Evolutionary conservation across 2,329 filamentous ascomycete genomes (phyloP), one percentile per base, ranked within the genome.

Genomic region (Ramularia collo-cygni): DNA sequence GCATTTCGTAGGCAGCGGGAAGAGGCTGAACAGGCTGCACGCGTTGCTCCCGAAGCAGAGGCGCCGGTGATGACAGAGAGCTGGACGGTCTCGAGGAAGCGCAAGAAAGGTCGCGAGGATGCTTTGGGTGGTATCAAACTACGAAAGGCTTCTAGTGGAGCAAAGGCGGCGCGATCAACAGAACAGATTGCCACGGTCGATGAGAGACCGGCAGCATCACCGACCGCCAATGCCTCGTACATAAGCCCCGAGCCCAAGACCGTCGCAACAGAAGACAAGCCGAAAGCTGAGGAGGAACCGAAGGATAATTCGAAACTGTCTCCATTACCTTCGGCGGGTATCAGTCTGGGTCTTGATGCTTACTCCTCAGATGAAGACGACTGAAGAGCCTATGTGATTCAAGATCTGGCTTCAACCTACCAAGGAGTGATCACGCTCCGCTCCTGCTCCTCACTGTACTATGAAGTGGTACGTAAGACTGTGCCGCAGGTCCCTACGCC

Each of bases 1-100:
- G 53, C 66, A 1, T 82, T 81, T 49, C 70, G 76, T 19, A 69
- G 67, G 45, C 73, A 76, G 51, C 75, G 75, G 44, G 75, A 79
- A 47, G 71, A 77, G 46, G 74, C 70, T 1, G 76, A 80, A 56
- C 70, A 70, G 49, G 68, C 64, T 21, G 61, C 47, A 4, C 52
- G 40, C 65, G 40, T 16, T 4, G 41, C 38, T 28, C 43, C 19
- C 5, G 35, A 75, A 46, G 68, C 74, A 46, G 69, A 68, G 1
- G 74, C 77, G 52, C 69, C 70, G 48, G 66, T 61, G 14, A 49
- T 48, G 30, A 34, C 34, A 10, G 50, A 46, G 36, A 35, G 35
- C 19, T 52, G 54, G 36, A 29, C 40, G 4, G 48, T 46, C 3
- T 48, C 50, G 16, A 43, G 48, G 35, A 44, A 71, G 68, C 51